Percentiles rank a stretch among this genome's conserved stretches.
These are phyloP conservation scores for Corynascus novoguineensis DNA, from an alignment of 495 filamentous ascomycete genomes.

Conservation along the genomic window DNA sequence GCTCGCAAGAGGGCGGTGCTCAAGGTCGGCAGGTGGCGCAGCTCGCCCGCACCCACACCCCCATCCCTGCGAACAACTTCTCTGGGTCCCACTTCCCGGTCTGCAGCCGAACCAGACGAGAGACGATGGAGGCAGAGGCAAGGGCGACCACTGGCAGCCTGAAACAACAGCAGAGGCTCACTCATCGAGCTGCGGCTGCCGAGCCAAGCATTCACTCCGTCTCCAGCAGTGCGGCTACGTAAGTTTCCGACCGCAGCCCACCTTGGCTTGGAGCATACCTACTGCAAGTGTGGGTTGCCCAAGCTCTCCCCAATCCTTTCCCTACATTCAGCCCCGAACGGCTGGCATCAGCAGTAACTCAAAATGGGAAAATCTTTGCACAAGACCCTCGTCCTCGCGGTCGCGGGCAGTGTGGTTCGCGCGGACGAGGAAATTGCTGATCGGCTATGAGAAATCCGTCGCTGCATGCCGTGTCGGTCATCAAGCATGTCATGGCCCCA, in stretches of 20 bases:
- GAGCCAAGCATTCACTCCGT: constrained; percentile 1
- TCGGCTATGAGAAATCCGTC: not conserved
- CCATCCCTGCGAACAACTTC: constrained; percentile 8
- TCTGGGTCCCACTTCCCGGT: constrained; percentile 11
- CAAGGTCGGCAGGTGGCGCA: constrained; percentile 12
- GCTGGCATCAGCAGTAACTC: not conserved
- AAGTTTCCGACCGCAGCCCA: not conserved
- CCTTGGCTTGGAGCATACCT: not conserved
- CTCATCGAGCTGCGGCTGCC: not conserved
- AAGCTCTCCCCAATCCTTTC: no score
- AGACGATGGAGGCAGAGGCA: not conserved
- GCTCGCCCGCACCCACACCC: not conserved
- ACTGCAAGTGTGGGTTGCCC: not conserved
- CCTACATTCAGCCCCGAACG: not conserved
- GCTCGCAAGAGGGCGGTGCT: constrained; percentile 12
- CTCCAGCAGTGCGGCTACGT: no score
- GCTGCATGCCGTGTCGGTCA: not conserved
- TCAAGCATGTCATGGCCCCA: not conserved
- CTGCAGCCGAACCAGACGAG: not conserved
- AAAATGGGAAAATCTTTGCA: not conserved
- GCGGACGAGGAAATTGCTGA: not conserved
- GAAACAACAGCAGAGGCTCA: not conserved
- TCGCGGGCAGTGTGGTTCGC: not conserved
- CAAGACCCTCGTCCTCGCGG: not conserved
- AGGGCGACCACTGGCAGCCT: not conserved